A percentile compares a stretch with the other conserved stretches of the same genome.
phyloP scores from a whole-genome alignment of 2,329 filamentous ascomycete genomes.

The Ophiostoma perfectum region DNA sequence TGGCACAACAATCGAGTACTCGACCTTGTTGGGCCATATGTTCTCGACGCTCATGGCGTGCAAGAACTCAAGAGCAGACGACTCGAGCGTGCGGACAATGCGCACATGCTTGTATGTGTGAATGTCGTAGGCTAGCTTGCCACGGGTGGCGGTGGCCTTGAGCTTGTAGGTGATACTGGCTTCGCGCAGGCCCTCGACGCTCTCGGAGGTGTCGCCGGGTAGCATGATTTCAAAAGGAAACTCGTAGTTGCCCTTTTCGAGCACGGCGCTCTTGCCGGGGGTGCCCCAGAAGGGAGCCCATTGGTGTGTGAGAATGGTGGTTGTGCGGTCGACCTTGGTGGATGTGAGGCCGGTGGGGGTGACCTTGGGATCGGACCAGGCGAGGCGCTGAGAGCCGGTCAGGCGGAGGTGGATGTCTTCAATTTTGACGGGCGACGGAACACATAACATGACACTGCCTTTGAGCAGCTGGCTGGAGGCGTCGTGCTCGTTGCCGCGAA shows the following conservation, averaged over 20 bases:
- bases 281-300: slow-evolving; percentile 62
- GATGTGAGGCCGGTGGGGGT: slow-evolving; percentile 55
- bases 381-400: slow-evolving; percentile 62
- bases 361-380: slow-evolving; percentile 48
- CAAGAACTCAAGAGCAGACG: slow-evolving; percentile 68
- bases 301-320: slow-evolving; percentile 60
- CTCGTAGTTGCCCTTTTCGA: slow-evolving; percentile 73
- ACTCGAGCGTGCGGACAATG: slow-evolving; percentile 70
- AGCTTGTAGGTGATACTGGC: slow-evolving; percentile 86
- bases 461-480: slow-evolving; percentile 69
- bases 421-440: slow-evolving; percentile 62
- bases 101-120: slow-evolving; percentile 72
- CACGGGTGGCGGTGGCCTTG: slow-evolving; percentile 80
- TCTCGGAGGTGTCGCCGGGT: slow-evolving; percentile 72
- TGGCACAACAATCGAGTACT: slow-evolving; percentile 89
- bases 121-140: slow-evolving; percentile 83
- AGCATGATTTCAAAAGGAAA: slow-evolving; percentile 73
- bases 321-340: slow-evolving; percentile 54
- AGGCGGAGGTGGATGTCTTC: slow-evolving; percentile 69
- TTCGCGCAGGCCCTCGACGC: slow-evolving; percentile 80
- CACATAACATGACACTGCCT: slow-evolving; percentile 67
- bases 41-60: slow-evolving; percentile 96
- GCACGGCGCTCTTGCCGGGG: slow-evolving; percentile 51
- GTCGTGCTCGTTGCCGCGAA: slow-evolving; percentile 69
- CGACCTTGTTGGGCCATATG: slow-evolving; percentile 95